phyloP scores from a whole-genome alignment of 2,329 filamentous ascomycete genomes.

The Trichoderma aggressivum region DNA sequence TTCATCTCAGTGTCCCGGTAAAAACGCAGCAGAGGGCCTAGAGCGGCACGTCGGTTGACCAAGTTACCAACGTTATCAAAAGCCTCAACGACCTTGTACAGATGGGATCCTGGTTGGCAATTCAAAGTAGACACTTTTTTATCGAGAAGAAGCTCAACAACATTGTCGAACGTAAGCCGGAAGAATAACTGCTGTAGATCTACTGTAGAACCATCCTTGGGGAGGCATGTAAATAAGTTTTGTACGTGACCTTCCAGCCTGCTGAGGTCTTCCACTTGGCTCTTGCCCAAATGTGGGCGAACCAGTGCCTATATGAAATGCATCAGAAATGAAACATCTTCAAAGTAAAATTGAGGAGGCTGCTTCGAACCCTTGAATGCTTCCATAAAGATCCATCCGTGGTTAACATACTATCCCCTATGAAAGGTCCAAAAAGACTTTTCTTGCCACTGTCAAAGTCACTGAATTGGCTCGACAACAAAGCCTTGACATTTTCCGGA shows the following conservation, averaged over 20 bases:
- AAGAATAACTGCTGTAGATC: conserved; percentile 1
- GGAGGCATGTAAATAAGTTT: neutral
- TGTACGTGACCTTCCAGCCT: neutral
- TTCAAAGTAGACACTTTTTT: neutral
- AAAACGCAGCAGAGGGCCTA: neutral
- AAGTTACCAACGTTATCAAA: neutral
- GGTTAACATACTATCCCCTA: conserved; percentile 5
- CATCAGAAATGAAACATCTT: neutral
- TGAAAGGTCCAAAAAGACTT: neutral
- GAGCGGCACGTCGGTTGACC: neutral
- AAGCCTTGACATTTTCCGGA: conserved; percentile 7
- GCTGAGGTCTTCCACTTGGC: neutral
- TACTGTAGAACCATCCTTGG: neutral
- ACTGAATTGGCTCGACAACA: neutral
- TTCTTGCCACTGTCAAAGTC: neutral
- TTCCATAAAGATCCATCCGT: neutral
- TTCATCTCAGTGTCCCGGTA: neutral
- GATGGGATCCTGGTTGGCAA: neutral
- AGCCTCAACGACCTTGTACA: neutral
- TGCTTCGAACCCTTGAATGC: neutral
- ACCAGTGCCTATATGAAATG: neutral
- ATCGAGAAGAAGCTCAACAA: neutral
- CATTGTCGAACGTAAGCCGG: neutral
- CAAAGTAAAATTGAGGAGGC: neutral
- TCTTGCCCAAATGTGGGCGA: neutral